phyloP scores from a whole-genome alignment of 805 yeast species.

The Torulaspora quercuum region DNA sequence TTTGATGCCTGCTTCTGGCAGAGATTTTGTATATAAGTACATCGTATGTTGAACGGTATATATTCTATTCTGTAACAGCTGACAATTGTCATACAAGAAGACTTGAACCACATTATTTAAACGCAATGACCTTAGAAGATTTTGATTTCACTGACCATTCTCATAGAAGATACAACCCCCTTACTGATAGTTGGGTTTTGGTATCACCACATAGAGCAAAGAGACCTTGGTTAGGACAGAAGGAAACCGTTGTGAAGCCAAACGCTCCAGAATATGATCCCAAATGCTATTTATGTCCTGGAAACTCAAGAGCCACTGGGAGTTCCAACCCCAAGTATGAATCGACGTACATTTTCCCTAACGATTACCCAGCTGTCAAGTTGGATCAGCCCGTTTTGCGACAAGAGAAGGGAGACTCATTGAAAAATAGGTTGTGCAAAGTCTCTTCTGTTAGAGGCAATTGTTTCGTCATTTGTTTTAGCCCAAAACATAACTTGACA shows the following conservation, averaged over 20 bases:
- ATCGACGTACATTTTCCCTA: conserved; percentile 56
- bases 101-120: no score
- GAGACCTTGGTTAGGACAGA: conserved; percentile 79
- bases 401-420: conserved; percentile 18
- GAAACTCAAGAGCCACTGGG: conserved; percentile 63
- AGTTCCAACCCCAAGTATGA: conserved; percentile 54
- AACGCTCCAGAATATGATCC: conserved; percentile 55
- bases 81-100: no score
- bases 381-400: conserved; percentile 50
- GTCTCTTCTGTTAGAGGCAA: conserved; percentile 62
- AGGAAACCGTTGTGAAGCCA: conserved; percentile 47
- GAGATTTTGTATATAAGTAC: no score
- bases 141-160: conserved; percentile 56
- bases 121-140: conserved; percentile 18
- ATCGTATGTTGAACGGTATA: no score
- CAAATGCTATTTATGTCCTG: conserved; percentile 69
- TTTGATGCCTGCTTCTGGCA: no score
- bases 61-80: no score
- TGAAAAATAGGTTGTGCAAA: conserved; percentile 46
- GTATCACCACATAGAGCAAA: conserved; percentile 76
- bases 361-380: conserved; percentile 70
- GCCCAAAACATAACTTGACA: conserved; percentile 65
- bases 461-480: conserved; percentile 69
- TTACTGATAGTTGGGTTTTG: conserved; percentile 63
- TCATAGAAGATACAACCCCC: conserved; percentile 67